Evolutionary conservation across 1,139 yeast species (phyloP), one percentile per base, ranked within the genome.

Genomic region (Spathaspora sp.): DNA sequence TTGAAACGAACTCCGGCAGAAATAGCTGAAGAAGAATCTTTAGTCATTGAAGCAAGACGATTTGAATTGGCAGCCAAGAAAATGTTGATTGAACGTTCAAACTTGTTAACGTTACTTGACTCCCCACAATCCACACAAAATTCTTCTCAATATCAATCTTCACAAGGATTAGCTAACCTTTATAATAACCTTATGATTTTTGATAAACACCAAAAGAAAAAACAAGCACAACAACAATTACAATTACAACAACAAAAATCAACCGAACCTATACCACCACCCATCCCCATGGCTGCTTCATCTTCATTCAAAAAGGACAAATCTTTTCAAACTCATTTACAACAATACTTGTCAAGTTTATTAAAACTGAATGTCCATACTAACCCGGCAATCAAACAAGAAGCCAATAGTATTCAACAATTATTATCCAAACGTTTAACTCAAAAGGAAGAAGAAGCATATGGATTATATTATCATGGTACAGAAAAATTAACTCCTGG

Each of bases 21-120:
- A 61, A 89, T 93, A 38, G 98, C 99, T 0, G 99, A 93, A 65
- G 99, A 93, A 64, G 98, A 95, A 63, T 89, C 96, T 0, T 72
- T 93, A 44, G 89, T 93, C 3, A 84, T 91, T 41, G 99, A 93
- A 62, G 95, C 98, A 1, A 81, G 96, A 47, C 82, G 95, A 54
- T 88, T 93, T 52, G 99, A 93, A 59, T 80, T 91, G 48, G 90
- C 96, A 1, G 96, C 98, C 0, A 91, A 89, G 69, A 86, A 89
- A 60, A 87, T 93, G 78, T 77, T 91, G 47, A 70, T 76, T 43
- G 99, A 93, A 64, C 78, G 99, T 56, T 85, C 90, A 2, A 86
- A 89, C 47, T 68, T 95, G 38, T 71, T 93, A 46, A 81, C 88
- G 11, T 70, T 90, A 33, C 72, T 93, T 47, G 99, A 95, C 60